Base-by-base conservation (phyloP, 805 yeast species). In the Saccharomycopsis javanensis region DNA sequence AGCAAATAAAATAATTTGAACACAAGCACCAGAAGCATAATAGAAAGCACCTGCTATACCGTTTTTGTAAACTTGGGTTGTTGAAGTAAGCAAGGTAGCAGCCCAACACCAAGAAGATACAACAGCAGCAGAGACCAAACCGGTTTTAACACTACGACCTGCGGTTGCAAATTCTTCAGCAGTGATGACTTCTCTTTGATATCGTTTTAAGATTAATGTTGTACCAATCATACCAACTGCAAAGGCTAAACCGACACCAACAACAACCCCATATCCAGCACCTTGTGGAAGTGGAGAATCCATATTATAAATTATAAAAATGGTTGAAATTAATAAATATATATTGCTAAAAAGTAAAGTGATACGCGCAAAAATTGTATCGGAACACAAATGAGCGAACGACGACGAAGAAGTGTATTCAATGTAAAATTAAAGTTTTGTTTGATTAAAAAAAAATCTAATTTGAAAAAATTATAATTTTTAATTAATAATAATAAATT, bases 31-130 rank as follows among this genome's bases (percentile, higher is more conserved):
- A 2, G 94, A 80, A 7, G 96, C 96, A 68, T 91, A 91, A 72
- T 82, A 86, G 66, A 78, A 83, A 13, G 92, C 85, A 52, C 96
- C 96, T 34, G 83, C 71, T 45, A 91, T 79, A 65, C 98, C 98
- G 58, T 82, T 76, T 48, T 73, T 73, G 70, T 87, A 90, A 23
- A 88, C 88, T 68, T 86, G 90, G 20, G 96, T 80, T 0, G 95
- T 83, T 33, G 87, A 30, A 15, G 52, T 50, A 30, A 50, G 52
- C 13, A 52, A 35, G 1, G 95, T 87, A 2, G 89, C 88, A n/a
- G 87, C 87, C 90, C 90, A 85, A 8, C 97, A 89, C 98, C 98
- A 91, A 7, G 92, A 83, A 11, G 92, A 83, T 7, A 90, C 96
- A 31, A 91, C 97, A 6, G 96, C 96, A 6, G 96, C 83, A 4